phyloP scores from a whole-genome alignment of 1,139 yeast species.

The Scheffersomyces segobiensis region DNA sequence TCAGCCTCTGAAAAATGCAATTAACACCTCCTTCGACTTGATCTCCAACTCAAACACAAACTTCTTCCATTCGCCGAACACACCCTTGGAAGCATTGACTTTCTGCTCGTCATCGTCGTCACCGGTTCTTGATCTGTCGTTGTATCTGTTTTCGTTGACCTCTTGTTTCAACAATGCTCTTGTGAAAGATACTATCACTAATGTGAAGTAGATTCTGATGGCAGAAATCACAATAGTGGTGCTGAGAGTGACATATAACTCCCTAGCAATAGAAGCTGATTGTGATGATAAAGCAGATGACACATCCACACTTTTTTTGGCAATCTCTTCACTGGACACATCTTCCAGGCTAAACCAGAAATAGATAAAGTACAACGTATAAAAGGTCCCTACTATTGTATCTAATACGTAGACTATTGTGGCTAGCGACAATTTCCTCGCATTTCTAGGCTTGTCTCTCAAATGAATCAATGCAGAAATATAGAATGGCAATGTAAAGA shows the following conservation, averaged over 20 bases:
- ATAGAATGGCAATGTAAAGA: slow-evolving; percentile 66
- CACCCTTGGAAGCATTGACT: not conserved
- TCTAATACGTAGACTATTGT: slow-evolving; percentile 67
- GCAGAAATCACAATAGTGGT: slow-evolving; percentile 55
- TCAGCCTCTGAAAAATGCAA: slow-evolving; percentile 18
- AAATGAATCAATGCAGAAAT: slow-evolving; percentile 56
- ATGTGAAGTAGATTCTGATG: slow-evolving; percentile 64
- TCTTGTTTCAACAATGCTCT: slow-evolving; percentile 42
- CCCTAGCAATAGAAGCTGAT: slow-evolving; percentile 71
- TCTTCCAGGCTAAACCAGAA: slow-evolving; percentile 69
- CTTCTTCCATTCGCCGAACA: slow-evolving; percentile 9
- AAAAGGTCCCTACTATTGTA: slow-evolving; percentile 63
- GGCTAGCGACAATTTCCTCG: slow-evolving; percentile 55
- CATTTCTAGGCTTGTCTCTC: slow-evolving; percentile 29
- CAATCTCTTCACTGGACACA: slow-evolving; percentile 12
- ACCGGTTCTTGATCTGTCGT: slow-evolving; percentile 12
- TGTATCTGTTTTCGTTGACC: slow-evolving; percentile 20
- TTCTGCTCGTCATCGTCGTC: slow-evolving; percentile 3
- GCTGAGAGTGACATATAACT: slow-evolving; percentile 64
- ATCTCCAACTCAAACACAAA: slow-evolving; percentile 30
- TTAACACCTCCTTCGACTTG: slow-evolving; percentile 30
- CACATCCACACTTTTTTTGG: slow-evolving; percentile 5
- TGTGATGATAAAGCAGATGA: slow-evolving; percentile 35
- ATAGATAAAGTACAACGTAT: slow-evolving; percentile 70
- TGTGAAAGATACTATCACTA: slow-evolving; percentile 64